Conservation (phyloP, 768 basidiomycete genomes). For the Kondoa malvinella region DNA sequence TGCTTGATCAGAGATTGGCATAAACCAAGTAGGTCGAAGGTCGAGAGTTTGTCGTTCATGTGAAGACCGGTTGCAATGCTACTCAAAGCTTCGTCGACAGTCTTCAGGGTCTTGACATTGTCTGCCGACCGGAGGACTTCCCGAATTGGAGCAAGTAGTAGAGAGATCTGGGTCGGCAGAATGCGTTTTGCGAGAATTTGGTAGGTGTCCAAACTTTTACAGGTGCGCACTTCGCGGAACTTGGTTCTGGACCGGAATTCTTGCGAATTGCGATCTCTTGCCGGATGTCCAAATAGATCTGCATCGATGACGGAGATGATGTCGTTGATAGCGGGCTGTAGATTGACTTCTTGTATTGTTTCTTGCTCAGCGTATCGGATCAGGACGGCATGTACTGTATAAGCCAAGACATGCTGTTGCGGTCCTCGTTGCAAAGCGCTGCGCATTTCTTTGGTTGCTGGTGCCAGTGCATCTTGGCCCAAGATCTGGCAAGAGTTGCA, state of each 20-base stretch:
- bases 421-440: constrained; percentile 74
- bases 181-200: constrained; percentile 60
- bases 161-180: constrained; percentile 57
- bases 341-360: constrained; percentile 36
- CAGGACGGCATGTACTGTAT: constrained; percentile 61
- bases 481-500: constrained; percentile 57
- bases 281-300: constrained; percentile 85
- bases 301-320: constrained; percentile 62
- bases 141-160: constrained; percentile 58
- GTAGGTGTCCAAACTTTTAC: constrained; percentile 70
- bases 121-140: constrained; percentile 73
- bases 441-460: constrained; percentile 62
- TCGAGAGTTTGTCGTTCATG: constrained; percentile 52
- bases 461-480: constrained; percentile 55
- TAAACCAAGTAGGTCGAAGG: constrained; percentile 55
- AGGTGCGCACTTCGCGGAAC: constrained; percentile 74
- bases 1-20: constrained; percentile 82
- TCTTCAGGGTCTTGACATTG: constrained; percentile 56
- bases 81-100: constrained; percentile 73
- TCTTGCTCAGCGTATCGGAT: constrained; percentile 46
- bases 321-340: constrained; percentile 64
- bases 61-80: constrained; percentile 71
- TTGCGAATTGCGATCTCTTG: constrained; percentile 67
- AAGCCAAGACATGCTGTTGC: constrained; percentile 80
- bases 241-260: constrained; percentile 68